These are phyloP conservation scores for Auriculariales sp. DNA, from an alignment of 768 basidiomycete species.

Conservation along the genomic window DNA sequence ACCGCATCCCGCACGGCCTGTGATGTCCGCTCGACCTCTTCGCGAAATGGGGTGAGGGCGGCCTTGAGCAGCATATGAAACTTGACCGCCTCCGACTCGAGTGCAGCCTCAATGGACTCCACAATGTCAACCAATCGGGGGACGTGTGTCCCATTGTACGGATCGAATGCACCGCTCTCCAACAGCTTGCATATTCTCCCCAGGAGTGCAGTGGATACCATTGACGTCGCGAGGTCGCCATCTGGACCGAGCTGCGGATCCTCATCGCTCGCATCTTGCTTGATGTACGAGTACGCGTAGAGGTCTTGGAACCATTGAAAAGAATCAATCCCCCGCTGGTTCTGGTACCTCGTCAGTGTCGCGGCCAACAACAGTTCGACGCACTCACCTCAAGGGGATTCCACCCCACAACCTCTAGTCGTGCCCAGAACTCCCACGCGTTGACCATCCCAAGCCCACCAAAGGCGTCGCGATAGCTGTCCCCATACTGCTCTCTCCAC, in stretches of 20 bases:
- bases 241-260: constrained; percentile 60
- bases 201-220: constrained; percentile 72
- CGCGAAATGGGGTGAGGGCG: constrained; percentile 34
- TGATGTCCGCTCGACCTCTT: constrained; percentile 16
- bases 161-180: constrained; percentile 70
- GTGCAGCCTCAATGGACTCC: constrained; percentile 67
- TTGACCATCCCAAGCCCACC: constrained; percentile 77
- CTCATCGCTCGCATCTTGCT: constrained; percentile 22
- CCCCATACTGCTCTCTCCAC: constrained; percentile 66
- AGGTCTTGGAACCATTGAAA: constrained; percentile 76
- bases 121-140: constrained; percentile 53
- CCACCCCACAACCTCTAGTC: constrained; percentile 79
- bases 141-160: constrained; percentile 55
- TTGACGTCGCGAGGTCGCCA: constrained; percentile 75
- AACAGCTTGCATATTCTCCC: constrained; percentile 61
- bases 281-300: constrained; percentile 48
- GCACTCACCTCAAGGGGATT: constrained; percentile 61
- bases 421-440: constrained; percentile 92
- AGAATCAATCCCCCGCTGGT: constrained; percentile 45
- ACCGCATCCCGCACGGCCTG: background rate
- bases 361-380: background rate
- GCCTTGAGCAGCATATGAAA: constrained; percentile 42
- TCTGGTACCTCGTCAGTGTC: constrained; percentile 19
- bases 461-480: constrained; percentile 80
- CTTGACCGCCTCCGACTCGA: constrained; percentile 35